phyloP scores from a whole-genome alignment of 257 asterid genomes.

The Perilla frutescens region DNA sequence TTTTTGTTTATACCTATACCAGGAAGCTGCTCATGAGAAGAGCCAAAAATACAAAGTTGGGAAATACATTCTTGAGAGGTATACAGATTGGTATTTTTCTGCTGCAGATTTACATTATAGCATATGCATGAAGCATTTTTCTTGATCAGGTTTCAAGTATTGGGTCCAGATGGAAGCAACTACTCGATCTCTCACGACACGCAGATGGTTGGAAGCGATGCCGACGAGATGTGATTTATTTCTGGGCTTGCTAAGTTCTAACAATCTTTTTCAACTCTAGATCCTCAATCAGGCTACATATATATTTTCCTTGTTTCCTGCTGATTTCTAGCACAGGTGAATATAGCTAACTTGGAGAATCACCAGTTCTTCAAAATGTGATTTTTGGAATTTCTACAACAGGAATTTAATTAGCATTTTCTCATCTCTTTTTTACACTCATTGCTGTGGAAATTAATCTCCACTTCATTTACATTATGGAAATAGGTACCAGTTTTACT shows the following conservation, averaged over 20 bases:
- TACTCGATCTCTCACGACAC: constrained; percentile 50
- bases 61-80: constrained; percentile 84
- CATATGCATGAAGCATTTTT: constrained; percentile 7
- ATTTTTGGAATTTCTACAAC: too few relatives aligned
- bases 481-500: too few relatives aligned
- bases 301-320: constrained; percentile 1
- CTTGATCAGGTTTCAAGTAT: constrained; percentile 59
- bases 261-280: constrained; percentile 25
- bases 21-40: constrained; percentile 69
- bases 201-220: constrained; percentile 60
- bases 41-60: constrained; percentile 83
- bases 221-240: constrained; percentile 48
- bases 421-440: too few relatives aligned
- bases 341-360: background rate
- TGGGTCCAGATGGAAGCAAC: constrained; percentile 80
- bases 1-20: constrained; percentile 28
- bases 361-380: too few relatives aligned
- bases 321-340: constrained; percentile 14
- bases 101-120: background rate
- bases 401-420: too few relatives aligned
- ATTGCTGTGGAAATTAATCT: too few relatives aligned
- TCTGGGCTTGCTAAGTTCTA: constrained; percentile 9
- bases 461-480: too few relatives aligned
- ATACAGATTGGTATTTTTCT: constrained; percentile 2
- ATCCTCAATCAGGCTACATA: constrained; percentile 27